These are phyloP conservation scores for Myriosclerotinia scirpicola DNA, from an alignment of 2,329 filamentous ascomycete genomes.

Conservation along the genomic window DNA sequence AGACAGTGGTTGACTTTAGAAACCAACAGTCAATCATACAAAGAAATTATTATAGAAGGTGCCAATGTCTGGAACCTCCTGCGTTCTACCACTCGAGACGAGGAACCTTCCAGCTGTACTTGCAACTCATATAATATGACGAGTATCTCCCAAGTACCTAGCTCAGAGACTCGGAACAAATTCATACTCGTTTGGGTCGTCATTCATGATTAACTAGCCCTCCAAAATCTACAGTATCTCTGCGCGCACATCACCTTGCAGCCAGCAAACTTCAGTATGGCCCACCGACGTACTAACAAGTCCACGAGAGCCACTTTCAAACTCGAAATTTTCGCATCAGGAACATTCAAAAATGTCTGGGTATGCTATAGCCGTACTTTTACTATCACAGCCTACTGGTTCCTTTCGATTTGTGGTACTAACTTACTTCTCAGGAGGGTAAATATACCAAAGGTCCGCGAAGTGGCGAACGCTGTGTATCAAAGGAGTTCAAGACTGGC, in stretches of 20 bases:
- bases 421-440: neutral
- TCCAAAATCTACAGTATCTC: neutral
- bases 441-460: constrained; percentile 11
- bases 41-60: neutral
- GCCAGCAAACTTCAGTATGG: constrained; percentile 7
- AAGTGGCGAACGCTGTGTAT: constrained; percentile 7
- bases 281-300: neutral
- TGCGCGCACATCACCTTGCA: neutral
- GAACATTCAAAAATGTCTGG: constrained; percentile 26
- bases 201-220: neutral
- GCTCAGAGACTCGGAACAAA: neutral
- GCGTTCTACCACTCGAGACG: neutral
- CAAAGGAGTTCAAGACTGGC: constrained; percentile 23
- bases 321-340: constrained; percentile 11
- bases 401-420: neutral
- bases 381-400: neutral
- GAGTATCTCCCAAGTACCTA: neutral
- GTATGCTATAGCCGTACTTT: neutral
- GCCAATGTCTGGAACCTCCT: neutral
- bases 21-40: neutral
- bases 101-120: neutral
- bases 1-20: neutral
- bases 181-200: neutral
- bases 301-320: neutral
- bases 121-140: neutral